A percentile compares a stretch with the other conserved stretches of the same genome.
Conservation (phyloP, 129 eudicot species). For the Flaveria ramosissima region DNA sequence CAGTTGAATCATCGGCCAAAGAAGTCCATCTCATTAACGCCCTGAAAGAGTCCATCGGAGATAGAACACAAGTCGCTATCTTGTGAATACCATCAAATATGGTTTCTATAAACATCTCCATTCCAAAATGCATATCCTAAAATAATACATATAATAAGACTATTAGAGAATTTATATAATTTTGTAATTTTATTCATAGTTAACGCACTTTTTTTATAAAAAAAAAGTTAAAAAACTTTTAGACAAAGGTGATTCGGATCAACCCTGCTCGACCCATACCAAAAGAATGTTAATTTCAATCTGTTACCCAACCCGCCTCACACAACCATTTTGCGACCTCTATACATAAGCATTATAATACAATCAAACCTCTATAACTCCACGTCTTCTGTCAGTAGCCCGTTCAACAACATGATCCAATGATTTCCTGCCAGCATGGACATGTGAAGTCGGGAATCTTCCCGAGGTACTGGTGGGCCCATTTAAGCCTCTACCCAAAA, state of each 20-base stretch:
- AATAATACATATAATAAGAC: neutral
- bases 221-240: neutral
- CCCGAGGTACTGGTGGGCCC: slow-evolving; percentile 31
- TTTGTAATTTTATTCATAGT: neutral
- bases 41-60: slow-evolving; percentile 60
- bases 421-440: slow-evolving; percentile 46
- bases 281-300: neutral
- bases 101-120: slow-evolving; percentile 78
- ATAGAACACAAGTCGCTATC: slow-evolving; percentile 64
- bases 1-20: slow-evolving; percentile 34
- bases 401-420: slow-evolving; percentile 67
- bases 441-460: slow-evolving; percentile 34
- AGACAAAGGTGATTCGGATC: neutral
- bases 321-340: neutral
- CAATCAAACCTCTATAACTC: slow-evolving; percentile 80
- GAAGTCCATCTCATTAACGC: slow-evolving; percentile 50
- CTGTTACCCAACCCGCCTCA: neutral
- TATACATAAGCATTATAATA: neutral
- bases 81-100: slow-evolving; percentile 79
- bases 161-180: neutral
- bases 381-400: slow-evolving; percentile 95
- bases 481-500: slow-evolving; percentile 38
- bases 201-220: neutral
- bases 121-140: slow-evolving; percentile 61
- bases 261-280: neutral